Conservation (phyloP, 352 stramenopile species). For the Phytophthora aleatoria region DNA sequence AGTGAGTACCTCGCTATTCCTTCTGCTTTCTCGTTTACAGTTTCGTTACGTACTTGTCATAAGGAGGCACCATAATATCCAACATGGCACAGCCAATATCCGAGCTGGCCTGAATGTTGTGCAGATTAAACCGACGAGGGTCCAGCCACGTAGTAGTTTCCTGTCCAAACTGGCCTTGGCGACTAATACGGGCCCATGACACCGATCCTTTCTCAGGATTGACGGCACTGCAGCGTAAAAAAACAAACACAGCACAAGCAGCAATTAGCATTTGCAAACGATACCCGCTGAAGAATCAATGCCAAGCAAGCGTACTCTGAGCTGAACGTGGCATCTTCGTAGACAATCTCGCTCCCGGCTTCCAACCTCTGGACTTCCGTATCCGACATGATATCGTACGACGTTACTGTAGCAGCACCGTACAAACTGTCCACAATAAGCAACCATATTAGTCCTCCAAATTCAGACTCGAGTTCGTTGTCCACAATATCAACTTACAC, state of each 20-base stretch:
- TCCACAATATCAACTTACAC: slow-evolving; percentile 46
- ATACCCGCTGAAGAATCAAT: background rate
- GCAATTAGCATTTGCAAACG: slow-evolving; percentile 3
- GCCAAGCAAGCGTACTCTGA: slow-evolving; percentile 35
- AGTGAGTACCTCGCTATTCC: background rate
- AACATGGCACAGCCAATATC: slow-evolving; percentile 78
- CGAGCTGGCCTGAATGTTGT: slow-evolving; percentile 75
- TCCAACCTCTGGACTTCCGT: slow-evolving; percentile 36
- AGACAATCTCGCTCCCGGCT: slow-evolving; percentile 36
- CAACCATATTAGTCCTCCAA: slow-evolving; percentile 8
- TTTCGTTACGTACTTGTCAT: slow-evolving; percentile 70
- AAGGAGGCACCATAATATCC: slow-evolving; percentile 87
- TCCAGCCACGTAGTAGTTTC: slow-evolving; percentile 85
- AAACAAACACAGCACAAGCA: background rate
- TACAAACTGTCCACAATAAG: slow-evolving; percentile 57
- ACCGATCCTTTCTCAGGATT: slow-evolving; percentile 45
- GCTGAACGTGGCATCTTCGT: slow-evolving; percentile 32
- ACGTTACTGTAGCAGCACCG: slow-evolving; percentile 69
- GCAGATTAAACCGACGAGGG: slow-evolving; percentile 80
- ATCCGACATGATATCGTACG: slow-evolving; percentile 72
- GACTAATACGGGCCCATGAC: slow-evolving; percentile 67
- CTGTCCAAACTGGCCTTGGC: slow-evolving; percentile 53
- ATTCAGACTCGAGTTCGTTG: background rate
- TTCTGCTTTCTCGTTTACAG: background rate
- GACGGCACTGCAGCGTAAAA: slow-evolving; percentile 32